Percentiles rank a stretch among this genome's conserved stretches.
Evolutionary conservation across 2,329 filamentous ascomycete genomes (phyloP).

Genomic region (Mycosphaerella sp.): DNA sequence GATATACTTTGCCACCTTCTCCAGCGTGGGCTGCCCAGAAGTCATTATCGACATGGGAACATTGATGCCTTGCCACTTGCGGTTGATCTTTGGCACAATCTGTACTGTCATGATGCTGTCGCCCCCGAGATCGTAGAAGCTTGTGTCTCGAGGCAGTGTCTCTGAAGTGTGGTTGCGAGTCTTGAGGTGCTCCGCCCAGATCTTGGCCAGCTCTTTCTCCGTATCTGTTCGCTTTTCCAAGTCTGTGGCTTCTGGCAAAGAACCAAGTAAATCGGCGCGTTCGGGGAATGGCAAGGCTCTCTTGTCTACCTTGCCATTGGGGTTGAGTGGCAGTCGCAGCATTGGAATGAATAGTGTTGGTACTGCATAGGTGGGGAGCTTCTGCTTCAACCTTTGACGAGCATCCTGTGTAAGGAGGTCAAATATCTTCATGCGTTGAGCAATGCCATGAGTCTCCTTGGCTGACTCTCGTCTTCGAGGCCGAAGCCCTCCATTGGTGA

Average conservation of each 20-base stretch:
- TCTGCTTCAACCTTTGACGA: slow-evolving; percentile 63
- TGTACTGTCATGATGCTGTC: slow-evolving; percentile 77
- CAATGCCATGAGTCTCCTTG: slow-evolving; percentile 29
- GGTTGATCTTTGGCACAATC: slow-evolving; percentile 65
- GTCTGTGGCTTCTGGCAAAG: slow-evolving; percentile 42
- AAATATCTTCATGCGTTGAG: slow-evolving; percentile 51
- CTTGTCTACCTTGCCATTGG: slow-evolving; percentile 80
- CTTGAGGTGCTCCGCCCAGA: slow-evolving; percentile 67
- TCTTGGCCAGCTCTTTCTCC: slow-evolving; percentile 60
- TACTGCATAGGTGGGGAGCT: slow-evolving; percentile 68
- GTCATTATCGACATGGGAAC: slow-evolving; percentile 67
- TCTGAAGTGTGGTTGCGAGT: slow-evolving; percentile 55
- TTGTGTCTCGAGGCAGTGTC: slow-evolving; percentile 56
- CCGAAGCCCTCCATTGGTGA: slow-evolving; percentile 12
- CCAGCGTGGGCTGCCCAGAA: slow-evolving; percentile 55
- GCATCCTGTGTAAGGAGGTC: slow-evolving; percentile 54
- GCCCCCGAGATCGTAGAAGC: slow-evolving; percentile 75
- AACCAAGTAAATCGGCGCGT: slow-evolving; percentile 57
- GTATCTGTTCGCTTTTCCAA: slow-evolving; percentile 50
- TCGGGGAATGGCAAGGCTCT: slow-evolving; percentile 76
- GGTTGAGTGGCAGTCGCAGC: slow-evolving; percentile 67
- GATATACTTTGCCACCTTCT: slow-evolving; percentile 50
- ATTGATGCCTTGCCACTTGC: slow-evolving; percentile 56
- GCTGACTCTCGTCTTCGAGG: slow-evolving; percentile 26
- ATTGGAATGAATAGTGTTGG: slow-evolving; percentile 69